Conservation (phyloP, 148 eudicot genomes). For the Vaccinium myrtillus region DNA sequence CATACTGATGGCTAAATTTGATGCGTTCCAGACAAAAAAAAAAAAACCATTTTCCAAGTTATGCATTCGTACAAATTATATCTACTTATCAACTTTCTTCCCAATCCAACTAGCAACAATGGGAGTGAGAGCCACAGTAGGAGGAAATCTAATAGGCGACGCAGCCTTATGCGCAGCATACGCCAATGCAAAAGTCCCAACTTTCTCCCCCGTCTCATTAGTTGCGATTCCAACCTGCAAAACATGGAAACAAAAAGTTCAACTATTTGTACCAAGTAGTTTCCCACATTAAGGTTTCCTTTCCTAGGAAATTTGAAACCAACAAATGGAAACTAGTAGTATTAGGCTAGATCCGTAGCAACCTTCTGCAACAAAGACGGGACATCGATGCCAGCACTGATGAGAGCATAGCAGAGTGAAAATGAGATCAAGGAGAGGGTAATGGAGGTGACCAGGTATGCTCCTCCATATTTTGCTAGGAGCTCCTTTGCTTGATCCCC, state of each 20-base stretch:
- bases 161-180: conserved; percentile 99
- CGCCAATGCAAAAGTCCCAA: conserved; percentile 98
- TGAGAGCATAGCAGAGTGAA: conserved; percentile 69
- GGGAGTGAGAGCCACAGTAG: conserved; percentile 97
- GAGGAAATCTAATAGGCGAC: conserved; percentile 93
- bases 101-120: conserved; percentile 92
- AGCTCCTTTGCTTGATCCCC: conserved; percentile 87
- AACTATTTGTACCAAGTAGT: neutral
- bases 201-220: conserved; percentile 81
- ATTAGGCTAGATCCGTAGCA: neutral
- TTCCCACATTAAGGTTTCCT: neutral
- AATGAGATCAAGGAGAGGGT: conserved; percentile 90
- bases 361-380: conserved; percentile 80
- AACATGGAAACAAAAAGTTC: neutral
- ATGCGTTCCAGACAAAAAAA: neutral
- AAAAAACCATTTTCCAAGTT: neutral
- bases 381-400: conserved; percentile 82
- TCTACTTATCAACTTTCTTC: conserved; percentile 64
- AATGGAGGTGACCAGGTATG: conserved; percentile 84
- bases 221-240: conserved; percentile 74
- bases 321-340: neutral
- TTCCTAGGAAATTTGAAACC: neutral
- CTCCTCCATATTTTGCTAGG: conserved; percentile 87
- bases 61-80: conserved; percentile 18
- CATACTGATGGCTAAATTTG: neutral